Conservation (phyloP, 1,139 yeast species). For the Williopsis jadinii region DNA sequence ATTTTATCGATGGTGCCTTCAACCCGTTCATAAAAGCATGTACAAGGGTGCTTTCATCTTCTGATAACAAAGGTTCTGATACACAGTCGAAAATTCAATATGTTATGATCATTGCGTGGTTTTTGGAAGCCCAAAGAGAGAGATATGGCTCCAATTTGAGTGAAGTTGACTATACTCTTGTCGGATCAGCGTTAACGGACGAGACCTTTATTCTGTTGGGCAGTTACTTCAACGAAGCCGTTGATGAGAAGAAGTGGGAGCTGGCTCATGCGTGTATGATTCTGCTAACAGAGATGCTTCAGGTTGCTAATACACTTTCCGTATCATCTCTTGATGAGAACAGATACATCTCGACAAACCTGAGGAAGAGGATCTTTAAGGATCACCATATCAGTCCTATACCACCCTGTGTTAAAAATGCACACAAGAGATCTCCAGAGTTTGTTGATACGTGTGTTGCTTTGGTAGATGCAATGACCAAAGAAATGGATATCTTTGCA, state of each 20-base stretch:
- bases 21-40: slow-evolving; percentile 54
- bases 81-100: slow-evolving; percentile 41
- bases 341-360: slow-evolving; percentile 41
- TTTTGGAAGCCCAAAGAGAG: slow-evolving; percentile 37
- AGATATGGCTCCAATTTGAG: slow-evolving; percentile 18
- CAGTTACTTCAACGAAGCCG: slow-evolving; percentile 46
- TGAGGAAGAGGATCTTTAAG: slow-evolving; percentile 53
- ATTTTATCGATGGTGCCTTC: slow-evolving; percentile 70
- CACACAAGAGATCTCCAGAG: slow-evolving; percentile 57
- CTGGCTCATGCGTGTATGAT: slow-evolving; percentile 66
- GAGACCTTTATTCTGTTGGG: slow-evolving; percentile 56
- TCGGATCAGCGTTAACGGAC: slow-evolving; percentile 63
- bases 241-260: slow-evolving; percentile 40
- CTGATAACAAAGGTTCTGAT: slow-evolving; percentile 26
- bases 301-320: slow-evolving; percentile 47
- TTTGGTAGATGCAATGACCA: slow-evolving; percentile 58
- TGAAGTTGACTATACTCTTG: slow-evolving; percentile 45
- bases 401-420: slow-evolving; percentile 55
- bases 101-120: slow-evolving; percentile 68
- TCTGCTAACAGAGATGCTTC: slow-evolving; percentile 59
- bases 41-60: slow-evolving; percentile 28
- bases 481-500: slow-evolving; percentile 60
- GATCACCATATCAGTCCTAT: slow-evolving; percentile 56
- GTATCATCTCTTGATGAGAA: slow-evolving; percentile 31
- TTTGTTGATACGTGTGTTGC: slow-evolving; percentile 60